These are phyloP conservation scores for Mucor velutinosus DNA, from an alignment of 371 early-diverging fungal genomes.

Conservation along the genomic window DNA sequence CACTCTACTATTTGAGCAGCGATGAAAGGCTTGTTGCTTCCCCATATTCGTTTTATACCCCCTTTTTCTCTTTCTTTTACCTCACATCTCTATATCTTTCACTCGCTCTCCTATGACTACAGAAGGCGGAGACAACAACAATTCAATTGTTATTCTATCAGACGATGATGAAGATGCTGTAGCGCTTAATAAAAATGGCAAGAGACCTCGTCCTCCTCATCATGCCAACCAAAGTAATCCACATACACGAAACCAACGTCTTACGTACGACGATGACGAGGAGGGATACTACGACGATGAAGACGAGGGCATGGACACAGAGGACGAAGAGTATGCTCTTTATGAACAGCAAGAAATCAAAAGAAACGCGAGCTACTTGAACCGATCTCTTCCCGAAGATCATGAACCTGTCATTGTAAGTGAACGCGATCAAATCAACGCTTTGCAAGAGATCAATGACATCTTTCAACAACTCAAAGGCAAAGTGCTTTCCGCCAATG, in stretches of 20 bases:
- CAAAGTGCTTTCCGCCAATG: not conserved
- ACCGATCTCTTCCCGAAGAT: slow-evolving; percentile 7
- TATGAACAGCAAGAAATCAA: not conserved
- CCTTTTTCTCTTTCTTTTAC: not conserved
- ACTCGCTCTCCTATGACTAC: not conserved
- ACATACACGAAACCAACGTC: not conserved
- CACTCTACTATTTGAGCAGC: not conserved
- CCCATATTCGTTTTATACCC: not conserved
- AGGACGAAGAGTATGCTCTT: not conserved
- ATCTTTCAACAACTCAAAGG: not conserved
- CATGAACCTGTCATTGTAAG: slow-evolving; percentile 8
- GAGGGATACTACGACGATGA: not conserved
- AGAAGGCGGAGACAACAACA: not conserved
- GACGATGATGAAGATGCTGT: slow-evolving; percentile 11
- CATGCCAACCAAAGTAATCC: not conserved
- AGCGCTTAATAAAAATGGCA: slow-evolving; percentile 1
- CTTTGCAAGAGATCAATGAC: not conserved
- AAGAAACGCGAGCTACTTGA: not conserved
- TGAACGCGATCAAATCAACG: not conserved
- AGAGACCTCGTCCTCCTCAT: not conserved
- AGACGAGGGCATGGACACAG: not conserved
- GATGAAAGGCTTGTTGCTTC: not conserved
- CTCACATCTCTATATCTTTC: not conserved
- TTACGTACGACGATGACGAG: not conserved
- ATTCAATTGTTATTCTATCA: slow-evolving; percentile 7